A percentile compares a stretch with the other conserved stretches of the same genome.
Conservation (phyloP, 163 green algal species). For the Prototheca wickerhamii region DNA sequence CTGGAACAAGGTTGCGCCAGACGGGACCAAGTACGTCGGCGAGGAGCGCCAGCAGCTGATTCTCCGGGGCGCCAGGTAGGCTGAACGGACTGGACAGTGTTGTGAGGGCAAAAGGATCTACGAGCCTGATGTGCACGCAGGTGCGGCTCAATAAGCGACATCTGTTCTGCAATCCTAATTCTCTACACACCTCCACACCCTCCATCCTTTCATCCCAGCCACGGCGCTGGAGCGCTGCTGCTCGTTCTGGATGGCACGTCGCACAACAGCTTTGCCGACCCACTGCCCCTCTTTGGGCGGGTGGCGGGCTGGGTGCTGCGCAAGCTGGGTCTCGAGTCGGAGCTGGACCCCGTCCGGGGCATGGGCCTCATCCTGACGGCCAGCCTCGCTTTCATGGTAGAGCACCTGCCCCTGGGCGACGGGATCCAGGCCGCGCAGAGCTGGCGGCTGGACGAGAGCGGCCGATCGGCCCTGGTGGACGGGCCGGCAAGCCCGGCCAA, state of each 20-base stretch:
- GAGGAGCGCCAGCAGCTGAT: conserved; percentile 30
- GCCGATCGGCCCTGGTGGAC: no score
- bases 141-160: neutral
- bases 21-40: conserved; percentile 26
- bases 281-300: conserved; percentile 37
- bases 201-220: neutral
- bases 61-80: conserved; percentile 22
- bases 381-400: conserved; percentile 29
- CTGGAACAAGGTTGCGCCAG: conserved; percentile 48
- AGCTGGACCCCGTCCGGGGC: conserved; percentile 30
- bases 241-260: conserved; percentile 32
- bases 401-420: conserved; percentile 13
- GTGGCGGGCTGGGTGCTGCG: conserved; percentile 19
- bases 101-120: no score
- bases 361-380: conserved; percentile 20
- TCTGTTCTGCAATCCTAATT: neutral
- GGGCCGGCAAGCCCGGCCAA: no score
- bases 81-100: no score
- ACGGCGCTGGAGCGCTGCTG: conserved; percentile 41
- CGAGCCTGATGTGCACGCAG: neutral
- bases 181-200: neutral
- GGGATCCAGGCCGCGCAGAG: neutral
- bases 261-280: conserved; percentile 54
- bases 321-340: conserved; percentile 28
- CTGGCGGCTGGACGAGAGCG: neutral